phyloP scores from a whole-genome alignment of 2,329 filamentous ascomycete species.

The Ophiostoma ips region DNA sequence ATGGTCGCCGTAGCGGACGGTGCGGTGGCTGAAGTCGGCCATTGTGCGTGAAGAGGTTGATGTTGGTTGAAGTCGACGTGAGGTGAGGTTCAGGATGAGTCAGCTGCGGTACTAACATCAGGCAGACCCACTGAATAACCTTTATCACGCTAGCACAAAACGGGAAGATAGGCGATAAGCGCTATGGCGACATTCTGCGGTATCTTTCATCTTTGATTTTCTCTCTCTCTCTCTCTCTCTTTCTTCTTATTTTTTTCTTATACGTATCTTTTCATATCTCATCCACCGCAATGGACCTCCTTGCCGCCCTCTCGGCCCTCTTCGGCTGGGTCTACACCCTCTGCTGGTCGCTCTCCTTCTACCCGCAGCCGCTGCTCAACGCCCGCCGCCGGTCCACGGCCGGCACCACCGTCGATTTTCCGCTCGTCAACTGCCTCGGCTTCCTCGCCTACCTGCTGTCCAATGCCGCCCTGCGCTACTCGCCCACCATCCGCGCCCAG shows the following conservation, averaged over 20 bases:
- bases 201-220: neutral
- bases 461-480: conserved; percentile 64
- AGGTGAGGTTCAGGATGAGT: neutral
- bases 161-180: neutral
- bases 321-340: conserved; percentile 65
- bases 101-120: neutral
- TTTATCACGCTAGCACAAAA: neutral
- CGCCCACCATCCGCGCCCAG: conserved; percentile 59
- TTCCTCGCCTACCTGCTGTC: conserved; percentile 66
- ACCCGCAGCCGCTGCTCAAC: conserved; percentile 79
- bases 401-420: conserved; percentile 81
- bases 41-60: conserved; percentile 18
- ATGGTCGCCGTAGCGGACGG: conserved; percentile 19
- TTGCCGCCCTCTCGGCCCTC: conserved; percentile 38
- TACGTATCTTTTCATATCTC: neutral
- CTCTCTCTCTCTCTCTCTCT: neutral
- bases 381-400: conserved; percentile 60
- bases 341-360: conserved; percentile 81
- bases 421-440: conserved; percentile 54
- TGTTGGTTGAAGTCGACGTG: conserved; percentile 11
- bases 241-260: neutral
- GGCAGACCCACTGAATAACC: neutral
- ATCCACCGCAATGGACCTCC: conserved; percentile 20
- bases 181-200: neutral
- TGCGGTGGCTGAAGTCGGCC: too few relatives aligned